Percentiles rank a stretch among this genome's conserved stretches.
phyloP scores from a whole-genome alignment of 2,329 filamentous ascomycete genomes.

The Phyllosticta citribraziliensis region DNA sequence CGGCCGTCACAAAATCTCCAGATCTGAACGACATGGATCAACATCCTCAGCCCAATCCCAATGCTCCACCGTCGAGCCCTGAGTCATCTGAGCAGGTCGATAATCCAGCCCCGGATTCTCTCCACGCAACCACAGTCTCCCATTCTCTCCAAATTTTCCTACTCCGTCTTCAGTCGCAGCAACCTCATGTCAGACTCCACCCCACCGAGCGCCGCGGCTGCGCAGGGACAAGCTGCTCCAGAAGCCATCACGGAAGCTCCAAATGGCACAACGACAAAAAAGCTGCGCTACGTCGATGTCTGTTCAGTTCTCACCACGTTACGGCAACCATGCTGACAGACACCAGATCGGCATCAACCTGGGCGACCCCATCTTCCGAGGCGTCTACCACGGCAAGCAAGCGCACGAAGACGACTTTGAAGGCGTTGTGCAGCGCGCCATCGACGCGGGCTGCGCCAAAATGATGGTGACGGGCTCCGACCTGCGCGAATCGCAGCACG shows the following conservation, averaged over 20 bases:
- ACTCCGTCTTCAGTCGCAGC: neutral
- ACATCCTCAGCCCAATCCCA: neutral
- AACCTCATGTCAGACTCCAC: neutral
- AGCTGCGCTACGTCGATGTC: slow-evolving; percentile 4
- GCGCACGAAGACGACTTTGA: slow-evolving; percentile 63
- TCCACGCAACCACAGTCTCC: neutral
- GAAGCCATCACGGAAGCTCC: neutral
- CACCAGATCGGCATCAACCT: slow-evolving; percentile 85
- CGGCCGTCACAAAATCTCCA: slow-evolving; percentile 1
- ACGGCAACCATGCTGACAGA: neutral
- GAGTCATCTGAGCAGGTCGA: neutral
- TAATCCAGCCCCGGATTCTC: neutral
- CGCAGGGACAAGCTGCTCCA: neutral
- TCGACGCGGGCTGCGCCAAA: slow-evolving; percentile 71
- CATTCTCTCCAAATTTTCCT: neutral
- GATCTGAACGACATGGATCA: neutral
- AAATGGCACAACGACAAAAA: neutral
- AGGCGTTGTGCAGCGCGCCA: slow-evolving; percentile 68
- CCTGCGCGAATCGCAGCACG: slow-evolving; percentile 64
- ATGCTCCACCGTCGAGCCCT: slow-evolving; percentile 2
- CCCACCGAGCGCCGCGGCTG: neutral
- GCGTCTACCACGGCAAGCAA: slow-evolving; percentile 71
- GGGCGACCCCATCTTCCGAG: slow-evolving; percentile 81
- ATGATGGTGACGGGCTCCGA: slow-evolving; percentile 92
- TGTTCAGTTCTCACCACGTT: neutral